A percentile compares a stretch with the other conserved stretches of the same genome.
phyloP scores from a whole-genome alignment of 2,329 filamentous ascomycete species.

The Amesomyces nigricolor region DNA sequence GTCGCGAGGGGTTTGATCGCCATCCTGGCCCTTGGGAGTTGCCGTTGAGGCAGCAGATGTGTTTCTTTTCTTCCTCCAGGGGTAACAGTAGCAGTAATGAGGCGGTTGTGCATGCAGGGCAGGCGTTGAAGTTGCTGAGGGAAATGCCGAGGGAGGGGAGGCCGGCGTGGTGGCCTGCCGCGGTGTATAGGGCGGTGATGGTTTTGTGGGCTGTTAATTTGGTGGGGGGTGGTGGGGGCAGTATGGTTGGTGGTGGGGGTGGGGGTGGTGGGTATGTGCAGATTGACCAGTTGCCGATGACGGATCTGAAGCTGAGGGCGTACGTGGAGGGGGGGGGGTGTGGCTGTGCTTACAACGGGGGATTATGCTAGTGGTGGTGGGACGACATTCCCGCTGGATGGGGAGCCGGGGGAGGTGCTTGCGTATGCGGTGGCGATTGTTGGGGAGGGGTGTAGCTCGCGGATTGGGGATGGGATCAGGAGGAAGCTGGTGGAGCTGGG shows the following conservation, averaged over 20 bases:
- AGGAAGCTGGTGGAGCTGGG: slow-evolving; percentile 39
- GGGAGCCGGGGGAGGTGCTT: slow-evolving; percentile 35
- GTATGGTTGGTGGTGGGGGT: no score
- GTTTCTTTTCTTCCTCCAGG: slow-evolving; percentile 47
- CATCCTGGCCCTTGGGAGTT: slow-evolving; percentile 44
- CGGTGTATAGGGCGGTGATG: slow-evolving; percentile 61
- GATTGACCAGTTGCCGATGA: slow-evolving; percentile 38
- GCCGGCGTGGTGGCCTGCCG: slow-evolving; percentile 66
- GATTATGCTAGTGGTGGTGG: slow-evolving; percentile 26
- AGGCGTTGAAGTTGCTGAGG: slow-evolving; percentile 57
- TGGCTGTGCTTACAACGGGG: slow-evolving; percentile 33
- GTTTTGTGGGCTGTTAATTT: slow-evolving; percentile 60
- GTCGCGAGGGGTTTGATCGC: slow-evolving; percentile 53
- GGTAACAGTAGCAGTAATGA: slow-evolving; percentile 41
- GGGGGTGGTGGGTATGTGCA: no score
- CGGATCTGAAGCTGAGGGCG: slow-evolving; percentile 34
- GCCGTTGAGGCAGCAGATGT: slow-evolving; percentile 53
- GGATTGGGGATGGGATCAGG: slow-evolving; percentile 41
- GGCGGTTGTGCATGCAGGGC: slow-evolving; percentile 61
- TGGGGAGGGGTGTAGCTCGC: slow-evolving; percentile 37
- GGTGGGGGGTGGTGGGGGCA: slow-evolving; percentile 10
- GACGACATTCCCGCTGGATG: slow-evolving; percentile 32
- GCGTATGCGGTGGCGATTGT: slow-evolving; percentile 38
- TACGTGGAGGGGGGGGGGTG: slow-evolving; percentile 37
- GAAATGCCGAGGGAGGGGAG: slow-evolving; percentile 55